Conservation (phyloP, 2,329 filamentous ascomycete genomes). For the Scolecobasidium constrictum region DNA sequence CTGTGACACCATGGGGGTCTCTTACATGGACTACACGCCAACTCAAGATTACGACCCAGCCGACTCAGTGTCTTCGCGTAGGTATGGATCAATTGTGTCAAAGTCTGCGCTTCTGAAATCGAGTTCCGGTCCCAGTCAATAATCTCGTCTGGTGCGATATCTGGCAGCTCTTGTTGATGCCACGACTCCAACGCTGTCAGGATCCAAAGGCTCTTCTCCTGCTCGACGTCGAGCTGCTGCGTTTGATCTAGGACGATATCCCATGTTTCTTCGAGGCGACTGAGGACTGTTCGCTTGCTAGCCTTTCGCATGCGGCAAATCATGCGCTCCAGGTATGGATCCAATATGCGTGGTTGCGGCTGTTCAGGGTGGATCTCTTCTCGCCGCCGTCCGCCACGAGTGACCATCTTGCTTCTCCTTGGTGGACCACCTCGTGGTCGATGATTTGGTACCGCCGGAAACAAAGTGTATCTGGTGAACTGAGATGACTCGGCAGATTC, state of each 20-base stretch:
- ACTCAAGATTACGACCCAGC: conserved; percentile 22
- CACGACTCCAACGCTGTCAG: conserved; percentile 30
- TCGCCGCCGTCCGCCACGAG: no score
- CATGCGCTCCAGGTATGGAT: conserved; percentile 39
- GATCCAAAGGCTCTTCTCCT: conserved; percentile 52
- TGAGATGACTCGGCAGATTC: no score
- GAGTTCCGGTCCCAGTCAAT: no score
- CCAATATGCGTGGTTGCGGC: conserved; percentile 5
- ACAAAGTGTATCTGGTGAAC: no score
- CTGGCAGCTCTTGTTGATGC: no score
- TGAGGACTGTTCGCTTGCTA: conserved; percentile 40
- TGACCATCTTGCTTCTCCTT: no score
- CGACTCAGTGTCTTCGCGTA: conserved; percentile 12
- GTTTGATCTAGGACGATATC: conserved; percentile 33
- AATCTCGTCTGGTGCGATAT: no score
- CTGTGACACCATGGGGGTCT: no score
- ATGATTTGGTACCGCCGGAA: no score
- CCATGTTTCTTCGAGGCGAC: conserved; percentile 44
- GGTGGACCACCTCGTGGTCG: no score
- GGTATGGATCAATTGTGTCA: background rate
- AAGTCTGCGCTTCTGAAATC: background rate
- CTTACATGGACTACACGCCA: conserved; percentile 13
- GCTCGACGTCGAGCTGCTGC: conserved; percentile 40
- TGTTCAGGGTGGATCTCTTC: background rate
- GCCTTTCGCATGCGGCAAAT: conserved; percentile 45